Percentiles rank a stretch among this genome's conserved stretches.
Evolutionary conservation across 768 basidiomycete species (phyloP).

Genomic region (Tephrocybe sp.): DNA sequence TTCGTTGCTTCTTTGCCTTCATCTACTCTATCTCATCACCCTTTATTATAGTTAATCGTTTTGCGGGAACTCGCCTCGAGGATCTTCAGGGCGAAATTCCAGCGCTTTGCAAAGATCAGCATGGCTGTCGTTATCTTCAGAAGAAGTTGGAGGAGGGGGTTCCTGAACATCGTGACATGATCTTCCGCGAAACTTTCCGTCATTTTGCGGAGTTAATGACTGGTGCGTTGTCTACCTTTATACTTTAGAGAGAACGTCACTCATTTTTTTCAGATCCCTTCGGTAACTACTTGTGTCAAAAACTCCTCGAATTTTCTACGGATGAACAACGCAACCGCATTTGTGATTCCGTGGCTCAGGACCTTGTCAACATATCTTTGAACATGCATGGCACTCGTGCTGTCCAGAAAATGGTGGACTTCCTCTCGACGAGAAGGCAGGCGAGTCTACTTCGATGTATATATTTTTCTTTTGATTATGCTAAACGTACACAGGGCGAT

Average conservation of each 20-base stretch:
- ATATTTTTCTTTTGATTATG: conserved; percentile 38
- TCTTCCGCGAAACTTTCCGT: conserved; percentile 96
- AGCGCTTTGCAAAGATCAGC: conserved; percentile 95
- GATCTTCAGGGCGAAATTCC: conserved; percentile 96
- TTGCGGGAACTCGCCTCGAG: conserved; percentile 92
- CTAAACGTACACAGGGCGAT: conserved; percentile 71
- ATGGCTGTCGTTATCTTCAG: conserved; percentile 96
- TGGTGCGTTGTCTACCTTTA: conserved; percentile 40
- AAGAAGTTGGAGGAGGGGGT: conserved; percentile 98
- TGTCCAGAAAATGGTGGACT: conserved; percentile 99
- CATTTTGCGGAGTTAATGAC: conserved; percentile 99
- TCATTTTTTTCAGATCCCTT: conserved; percentile 71
- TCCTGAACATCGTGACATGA: conserved; percentile 97
- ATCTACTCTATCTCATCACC: conserved; percentile 8
- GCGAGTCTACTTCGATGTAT: conserved; percentile 47
- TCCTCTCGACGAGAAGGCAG: conserved; percentile 92
- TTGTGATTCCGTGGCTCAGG: conserved; percentile 96
- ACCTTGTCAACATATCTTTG: conserved; percentile 95
- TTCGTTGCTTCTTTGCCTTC: conserved; percentile 23
- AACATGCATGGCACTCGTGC: conserved; percentile 99
- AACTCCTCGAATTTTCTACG: conserved; percentile 93
- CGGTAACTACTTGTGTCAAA: conserved; percentile 98
- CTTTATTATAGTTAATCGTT: conserved; percentile 81
- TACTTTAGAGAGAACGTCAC: conserved; percentile 7
- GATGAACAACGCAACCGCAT: conserved; percentile 97